Percentiles rank a stretch among this genome's conserved stretches.
Conservation (phyloP, 2,329 filamentous ascomycete genomes). For the Calonectria fujianensis region DNA sequence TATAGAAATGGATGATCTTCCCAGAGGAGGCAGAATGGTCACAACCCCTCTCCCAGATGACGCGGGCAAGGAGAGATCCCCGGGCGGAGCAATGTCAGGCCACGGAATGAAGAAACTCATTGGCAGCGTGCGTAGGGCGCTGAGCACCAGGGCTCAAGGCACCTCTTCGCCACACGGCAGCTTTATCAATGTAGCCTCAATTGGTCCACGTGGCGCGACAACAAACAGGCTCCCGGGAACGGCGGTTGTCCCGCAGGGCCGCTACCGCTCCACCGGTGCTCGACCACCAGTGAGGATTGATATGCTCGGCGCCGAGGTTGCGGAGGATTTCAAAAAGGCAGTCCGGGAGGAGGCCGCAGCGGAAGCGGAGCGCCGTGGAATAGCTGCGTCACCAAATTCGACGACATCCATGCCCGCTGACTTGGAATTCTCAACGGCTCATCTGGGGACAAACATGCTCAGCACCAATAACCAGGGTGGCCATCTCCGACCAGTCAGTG, state of each 20-base stretch:
- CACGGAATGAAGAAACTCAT: slow-evolving; percentile 91
- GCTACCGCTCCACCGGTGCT: slow-evolving; percentile 64
- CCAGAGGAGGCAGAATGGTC: slow-evolving; percentile 70
- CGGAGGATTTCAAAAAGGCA: slow-evolving; percentile 86
- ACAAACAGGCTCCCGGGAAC: slow-evolving; percentile 76
- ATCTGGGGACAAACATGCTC: slow-evolving; percentile 63
- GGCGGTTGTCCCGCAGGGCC: slow-evolving; percentile 75
- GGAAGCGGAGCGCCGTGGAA: slow-evolving; percentile 55
- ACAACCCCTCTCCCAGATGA: slow-evolving; percentile 69
- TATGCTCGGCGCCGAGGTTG: slow-evolving; percentile 84
- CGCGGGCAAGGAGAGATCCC: slow-evolving; percentile 66
- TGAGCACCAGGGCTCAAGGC: slow-evolving; percentile 77
- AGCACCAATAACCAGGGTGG: slow-evolving; percentile 59
- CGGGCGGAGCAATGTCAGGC: slow-evolving; percentile 77
- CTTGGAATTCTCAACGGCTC: slow-evolving; percentile 65
- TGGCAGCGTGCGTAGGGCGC: slow-evolving; percentile 87
- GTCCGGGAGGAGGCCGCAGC: slow-evolving; percentile 78
- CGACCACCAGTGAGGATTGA: slow-evolving; percentile 83
- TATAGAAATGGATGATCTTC: slow-evolving; percentile 72
- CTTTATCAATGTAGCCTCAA: slow-evolving; percentile 68
- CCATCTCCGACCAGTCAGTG: slow-evolving; percentile 67
- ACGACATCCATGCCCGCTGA: slow-evolving; percentile 56
- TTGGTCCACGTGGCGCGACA: slow-evolving; percentile 71
- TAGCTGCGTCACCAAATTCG: slow-evolving; percentile 50
- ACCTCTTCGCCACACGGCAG: slow-evolving; percentile 67